phyloP scores from a whole-genome alignment of 1,139 yeast genomes.

The Sugiyamaella sp. region DNA sequence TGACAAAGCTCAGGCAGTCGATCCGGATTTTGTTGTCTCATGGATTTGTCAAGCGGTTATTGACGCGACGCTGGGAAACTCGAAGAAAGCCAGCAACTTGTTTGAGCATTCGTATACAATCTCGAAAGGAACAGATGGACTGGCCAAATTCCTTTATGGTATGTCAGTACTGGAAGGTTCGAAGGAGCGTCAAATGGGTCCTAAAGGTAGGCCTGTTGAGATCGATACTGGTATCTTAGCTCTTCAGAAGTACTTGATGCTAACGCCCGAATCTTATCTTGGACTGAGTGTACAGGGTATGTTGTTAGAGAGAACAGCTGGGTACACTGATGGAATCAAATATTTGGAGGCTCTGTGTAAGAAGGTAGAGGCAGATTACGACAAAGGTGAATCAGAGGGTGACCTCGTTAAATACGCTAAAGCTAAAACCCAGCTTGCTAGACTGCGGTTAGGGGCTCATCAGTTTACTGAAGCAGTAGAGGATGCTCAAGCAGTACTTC shows the following conservation, averaged over 20 bases:
- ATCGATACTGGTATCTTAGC: slow-evolving; percentile 63
- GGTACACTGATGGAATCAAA: slow-evolving; percentile 56
- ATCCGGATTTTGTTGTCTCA: slow-evolving; percentile 75
- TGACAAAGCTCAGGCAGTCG: slow-evolving; percentile 73
- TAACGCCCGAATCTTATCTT: slow-evolving; percentile 61
- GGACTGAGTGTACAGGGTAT: slow-evolving; percentile 58
- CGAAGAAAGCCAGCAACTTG: slow-evolving; percentile 53
- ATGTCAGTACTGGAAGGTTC: slow-evolving; percentile 51
- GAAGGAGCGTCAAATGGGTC: slow-evolving; percentile 12
- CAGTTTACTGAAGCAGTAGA: slow-evolving; percentile 63
- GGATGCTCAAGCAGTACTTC: slow-evolving; percentile 59
- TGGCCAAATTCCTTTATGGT: slow-evolving; percentile 74
- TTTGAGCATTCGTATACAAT: slow-evolving; percentile 78
- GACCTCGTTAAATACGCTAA: slow-evolving; percentile 56
- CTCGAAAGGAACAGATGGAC: slow-evolving; percentile 72
- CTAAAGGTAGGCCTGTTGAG: slow-evolving; percentile 9
- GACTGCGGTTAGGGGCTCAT: slow-evolving; percentile 64
- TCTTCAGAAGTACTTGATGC: slow-evolving; percentile 68
- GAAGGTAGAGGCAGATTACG: slow-evolving; percentile 61
- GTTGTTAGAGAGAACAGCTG: slow-evolving; percentile 67
- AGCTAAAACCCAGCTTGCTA: slow-evolving; percentile 68
- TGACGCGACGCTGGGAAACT: slow-evolving; percentile 60
- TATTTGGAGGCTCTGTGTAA: slow-evolving; percentile 52
- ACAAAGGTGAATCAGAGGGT: slow-evolving; percentile 53
- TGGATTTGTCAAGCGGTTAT: slow-evolving; percentile 89